Evolutionary conservation across 495 filamentous ascomycete genomes (phyloP), one percentile per base, ranked within the genome.

Genomic region (Chaetomidium leptoderma): DNA sequence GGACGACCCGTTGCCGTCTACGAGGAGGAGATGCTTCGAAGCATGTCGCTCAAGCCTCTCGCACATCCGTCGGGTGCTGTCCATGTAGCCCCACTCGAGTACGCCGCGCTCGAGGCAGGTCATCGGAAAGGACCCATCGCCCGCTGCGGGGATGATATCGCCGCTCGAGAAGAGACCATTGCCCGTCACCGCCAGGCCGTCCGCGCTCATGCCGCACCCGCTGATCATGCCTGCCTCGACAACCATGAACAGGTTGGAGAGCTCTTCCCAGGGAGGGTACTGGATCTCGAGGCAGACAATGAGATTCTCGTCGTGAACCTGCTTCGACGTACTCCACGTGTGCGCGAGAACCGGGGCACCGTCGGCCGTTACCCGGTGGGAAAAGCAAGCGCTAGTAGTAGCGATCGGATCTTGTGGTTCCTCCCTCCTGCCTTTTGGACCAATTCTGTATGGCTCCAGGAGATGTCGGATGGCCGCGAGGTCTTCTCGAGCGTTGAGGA

Each of bases 161-260:
- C 39, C 54, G 16, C 2, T 35, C 4, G 58, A 63, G 19, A 65
- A 27, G 29, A 69, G 57, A 0, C 63, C 59, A 53, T 70, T 70
- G 7, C 59, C 57, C 27, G 63, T 62, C 8, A 68, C 54, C 2
- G 47, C 59, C 0, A 70, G 11, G 2, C 69, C 67, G 6, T 24
- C 19, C 0, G 57, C 61, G 53, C 70, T 72, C 56, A 70, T 66
- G 24, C 67, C 69, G 29, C 61, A 60, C 16, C 65, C 58, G 33
- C 54, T 59, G 16, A 72, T 43, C 40, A 68, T 62, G 33, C 69
- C 69, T 1, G 64, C 67, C 58, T 72, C 63, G 11, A 62, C 65
- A n/a, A 72, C 44, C 32, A 66, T 40, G 43, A 72, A 65, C 44
- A 70, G 61, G 37, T 46, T 55, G 14, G 63, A 54, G 23, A 36